Evolutionary conservation across 2,329 filamentous ascomycete genomes (phyloP), one percentile per base, ranked within the genome.

Genomic region (Ophiostoma populinum): DNA sequence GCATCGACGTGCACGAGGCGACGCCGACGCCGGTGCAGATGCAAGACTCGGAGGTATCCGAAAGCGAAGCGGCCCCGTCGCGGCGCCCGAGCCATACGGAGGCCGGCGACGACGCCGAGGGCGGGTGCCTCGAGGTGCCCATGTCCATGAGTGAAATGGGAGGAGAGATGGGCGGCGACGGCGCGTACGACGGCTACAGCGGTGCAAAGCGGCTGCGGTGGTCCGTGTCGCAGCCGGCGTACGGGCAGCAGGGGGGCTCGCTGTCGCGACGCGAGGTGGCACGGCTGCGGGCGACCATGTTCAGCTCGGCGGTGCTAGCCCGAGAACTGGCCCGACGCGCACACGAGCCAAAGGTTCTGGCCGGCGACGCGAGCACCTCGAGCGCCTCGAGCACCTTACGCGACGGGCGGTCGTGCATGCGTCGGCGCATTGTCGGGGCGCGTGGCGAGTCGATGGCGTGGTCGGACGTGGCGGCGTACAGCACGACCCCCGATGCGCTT

Each of bases 251-350:
- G 7, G 25, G 26, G 6, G 34, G 29, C 9, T 22, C 38, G 7
- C 24, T 42, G 18, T 42, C 38, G 7, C 72, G 67, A 46, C 70
- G 70, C n/a, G 87, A 94, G 46, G 67, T 92, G 35, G 79, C 80
- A 12, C 75, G 83, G n/a, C 65, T 86, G 3, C 69, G 74, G 38
- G 70, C 82, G 1, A 62, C 92, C 7, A 69, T 93, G 26, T 62
- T 92, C 16, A 80, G 76, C 42, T 82, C 83, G 0, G 86, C 85
- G n/a, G 75, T 94, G 49, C 92, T 92, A 56, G 86, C 87, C 1
- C 75, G 75, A 47, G 81, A 90, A 49, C 80, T 94, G 36, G 64
- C 65, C 19, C 67, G 74, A 4, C 70, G 77, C 31, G 74, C 78
- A 4, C 56, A 75, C 29, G 61, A 63, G 24, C 50, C 53, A 8